Percentiles rank a stretch among this genome's conserved stretches.
Evolutionary conservation across 176 grass and related monocot species (phyloP).

Genomic region (Oryza meyeriana): DNA sequence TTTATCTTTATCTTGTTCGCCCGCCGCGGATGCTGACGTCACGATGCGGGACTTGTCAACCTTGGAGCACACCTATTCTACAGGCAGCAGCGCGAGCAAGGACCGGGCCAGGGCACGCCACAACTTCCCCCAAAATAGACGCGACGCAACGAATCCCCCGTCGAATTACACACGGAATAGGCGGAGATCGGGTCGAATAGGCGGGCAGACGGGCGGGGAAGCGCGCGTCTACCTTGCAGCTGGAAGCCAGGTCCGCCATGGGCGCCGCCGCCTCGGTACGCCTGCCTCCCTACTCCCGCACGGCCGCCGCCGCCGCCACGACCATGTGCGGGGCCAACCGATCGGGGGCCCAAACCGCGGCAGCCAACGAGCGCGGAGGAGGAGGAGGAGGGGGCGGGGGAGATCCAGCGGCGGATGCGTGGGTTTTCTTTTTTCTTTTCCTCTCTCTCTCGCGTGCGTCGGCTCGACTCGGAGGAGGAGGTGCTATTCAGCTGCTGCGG

Average conservation of each 20-base stretch:
- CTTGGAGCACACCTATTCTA: neutral
- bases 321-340: conserved; percentile 23
- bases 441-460: neutral
- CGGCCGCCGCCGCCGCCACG: neutral
- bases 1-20: too few species aligned
- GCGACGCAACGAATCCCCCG: neutral
- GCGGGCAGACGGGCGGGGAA: neutral
- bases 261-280: neutral
- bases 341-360: neutral
- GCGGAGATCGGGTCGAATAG: conserved; percentile 28
- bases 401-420: conserved; percentile 39
- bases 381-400: neutral
- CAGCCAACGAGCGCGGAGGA: neutral
- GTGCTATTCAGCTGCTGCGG: conserved; percentile 41
- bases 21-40: too few species aligned
- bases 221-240: conserved; percentile 47
- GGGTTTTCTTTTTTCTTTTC: neutral
- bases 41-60: too few species aligned
- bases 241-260: conserved; percentile 67
- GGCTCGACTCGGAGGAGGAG: neutral
- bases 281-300: conserved; percentile 5
- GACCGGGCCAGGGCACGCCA: neutral
- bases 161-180: neutral
- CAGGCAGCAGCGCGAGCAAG: neutral
- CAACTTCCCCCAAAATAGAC: neutral